Base-by-base conservation (phyloP, 805 yeast genomes). In the Candida boleticola region DNA sequence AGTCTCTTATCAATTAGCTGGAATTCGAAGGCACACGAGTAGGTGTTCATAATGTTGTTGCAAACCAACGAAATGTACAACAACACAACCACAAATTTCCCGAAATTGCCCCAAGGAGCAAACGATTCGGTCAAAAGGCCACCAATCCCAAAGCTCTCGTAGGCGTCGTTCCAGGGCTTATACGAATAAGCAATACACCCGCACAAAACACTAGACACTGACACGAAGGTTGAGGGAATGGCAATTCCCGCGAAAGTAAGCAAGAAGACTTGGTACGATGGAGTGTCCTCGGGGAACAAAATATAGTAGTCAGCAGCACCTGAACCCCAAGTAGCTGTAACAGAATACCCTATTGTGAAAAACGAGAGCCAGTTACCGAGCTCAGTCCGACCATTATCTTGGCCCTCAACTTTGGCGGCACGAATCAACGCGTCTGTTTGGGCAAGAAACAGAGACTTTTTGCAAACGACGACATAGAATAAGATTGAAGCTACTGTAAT, bases 31-130 rank as follows among this genome's bases (percentile, higher is more conserved):
- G 66, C 68, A 10, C 60, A 55, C 4, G 69, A 64, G 44, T 65
- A 65, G 3, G 69, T 60, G 50, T 64, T 65, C 54, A 65, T 52
- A 45, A 65, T 58, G 43, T 64, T 65, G 52, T 64, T 65, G 41
- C 67, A 60, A 19, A 65, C 51, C 37, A 65, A 51, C 7, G 69
- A 64, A 10, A 65, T 42, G 51, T 50, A 64, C 38, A 64, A 47
- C 23, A 63, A 27, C 6, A 64, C 58, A 31, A 60, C 56, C 20
- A 64, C 53, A 47, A 65, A 60, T 41, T 61, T 60, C 3, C 71
- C 71, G 26, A 64, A 64, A 0, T 52, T 52, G 1, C 67, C 68
- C 71, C 71, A 67, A 1, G 66, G 66, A 33, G 48, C 45, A 41
- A 66, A 66, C 1, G 66, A 52, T 5, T 52, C 64, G 32, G 45